Evolutionary conservation across 495 filamentous ascomycete genomes (phyloP).

Genomic region (Tetracladium marchalianum): DNA sequence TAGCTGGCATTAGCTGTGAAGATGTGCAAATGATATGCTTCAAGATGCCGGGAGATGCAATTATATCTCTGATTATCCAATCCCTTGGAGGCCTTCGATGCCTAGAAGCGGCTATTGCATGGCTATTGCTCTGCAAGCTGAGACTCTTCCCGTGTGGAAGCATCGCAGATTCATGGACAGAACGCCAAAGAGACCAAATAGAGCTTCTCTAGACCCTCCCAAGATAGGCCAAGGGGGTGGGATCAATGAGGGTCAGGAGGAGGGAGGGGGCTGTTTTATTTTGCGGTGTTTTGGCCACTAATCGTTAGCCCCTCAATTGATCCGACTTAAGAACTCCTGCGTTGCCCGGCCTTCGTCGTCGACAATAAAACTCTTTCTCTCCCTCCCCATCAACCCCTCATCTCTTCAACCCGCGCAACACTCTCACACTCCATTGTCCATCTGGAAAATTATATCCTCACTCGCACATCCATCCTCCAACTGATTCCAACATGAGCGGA

Average conservation of each 20-base stretch:
- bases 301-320: constrained; percentile 9
- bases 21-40: too few relatives aligned
- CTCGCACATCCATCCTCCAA: not conserved
- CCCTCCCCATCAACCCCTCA: constrained; percentile 17
- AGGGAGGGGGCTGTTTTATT: not conserved
- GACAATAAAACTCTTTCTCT: constrained; percentile 18
- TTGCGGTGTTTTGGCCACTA: constrained; percentile 1
- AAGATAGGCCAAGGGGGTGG: not conserved
- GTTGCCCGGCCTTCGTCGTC: constrained; percentile 15
- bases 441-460: constrained; percentile 12
- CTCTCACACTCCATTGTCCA: constrained; percentile 12
- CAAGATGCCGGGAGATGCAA: too few relatives aligned
- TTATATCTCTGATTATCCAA: too few relatives aligned
- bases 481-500: constrained; percentile 15
- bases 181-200: too few relatives aligned
- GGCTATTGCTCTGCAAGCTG: too few relatives aligned
- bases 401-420: constrained; percentile 9
- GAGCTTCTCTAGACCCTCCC: too few relatives aligned
- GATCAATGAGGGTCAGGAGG: not conserved
- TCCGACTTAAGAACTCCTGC: constrained; percentile 11
- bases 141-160: too few relatives aligned
- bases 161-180: too few relatives aligned
- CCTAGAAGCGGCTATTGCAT: too few relatives aligned
- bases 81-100: too few relatives aligned
- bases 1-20: too few relatives aligned